phyloP scores from a whole-genome alignment of 495 filamentous ascomycete species.

The Gamarada debralockiae region DNA sequence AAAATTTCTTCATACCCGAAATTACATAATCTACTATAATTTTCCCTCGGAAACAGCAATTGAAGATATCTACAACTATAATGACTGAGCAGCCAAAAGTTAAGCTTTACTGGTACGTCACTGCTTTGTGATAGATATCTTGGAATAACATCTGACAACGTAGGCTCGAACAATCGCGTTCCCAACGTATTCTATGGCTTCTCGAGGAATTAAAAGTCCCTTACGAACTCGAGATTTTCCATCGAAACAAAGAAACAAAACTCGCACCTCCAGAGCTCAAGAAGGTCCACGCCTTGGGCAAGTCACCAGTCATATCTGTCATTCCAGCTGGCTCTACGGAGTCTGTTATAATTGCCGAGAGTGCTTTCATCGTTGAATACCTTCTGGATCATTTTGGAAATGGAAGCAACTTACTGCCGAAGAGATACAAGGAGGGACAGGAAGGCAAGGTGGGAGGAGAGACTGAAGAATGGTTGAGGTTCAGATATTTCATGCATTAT shows the following conservation, averaged over 20 bases:
- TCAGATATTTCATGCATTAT: constrained; percentile 79
- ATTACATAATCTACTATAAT: too few species aligned
- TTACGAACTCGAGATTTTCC: constrained; percentile 74
- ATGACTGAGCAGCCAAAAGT: constrained; percentile 51
- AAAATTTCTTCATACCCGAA: too few species aligned
- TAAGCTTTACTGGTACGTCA: constrained; percentile 68
- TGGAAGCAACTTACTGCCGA: constrained; percentile 54
- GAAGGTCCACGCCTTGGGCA: constrained; percentile 79
- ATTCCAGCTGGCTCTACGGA: constrained; percentile 34
- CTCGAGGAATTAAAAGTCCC: constrained; percentile 77
- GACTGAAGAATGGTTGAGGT: constrained; percentile 71
- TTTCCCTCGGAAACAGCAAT: background rate
- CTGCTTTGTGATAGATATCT: background rate
- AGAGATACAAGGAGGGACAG: constrained; percentile 53
- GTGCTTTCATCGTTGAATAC: constrained; percentile 75
- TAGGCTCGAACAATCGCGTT: constrained; percentile 75
- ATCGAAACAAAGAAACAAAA: constrained; percentile 50
- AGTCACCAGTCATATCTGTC: constrained; percentile 71
- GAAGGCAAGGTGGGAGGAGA: constrained; percentile 59
- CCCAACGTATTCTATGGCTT: constrained; percentile 85
- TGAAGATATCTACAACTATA: constrained; percentile 4
- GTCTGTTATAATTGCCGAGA: constrained; percentile 74
- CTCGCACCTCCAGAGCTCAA: constrained; percentile 70
- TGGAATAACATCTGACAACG: background rate
- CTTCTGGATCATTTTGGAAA: constrained; percentile 69